Percentiles rank a stretch among this genome's conserved stretches.
Conservation (phyloP, 202 grass and related monocot species). For the Digitaria exilis region DNA sequence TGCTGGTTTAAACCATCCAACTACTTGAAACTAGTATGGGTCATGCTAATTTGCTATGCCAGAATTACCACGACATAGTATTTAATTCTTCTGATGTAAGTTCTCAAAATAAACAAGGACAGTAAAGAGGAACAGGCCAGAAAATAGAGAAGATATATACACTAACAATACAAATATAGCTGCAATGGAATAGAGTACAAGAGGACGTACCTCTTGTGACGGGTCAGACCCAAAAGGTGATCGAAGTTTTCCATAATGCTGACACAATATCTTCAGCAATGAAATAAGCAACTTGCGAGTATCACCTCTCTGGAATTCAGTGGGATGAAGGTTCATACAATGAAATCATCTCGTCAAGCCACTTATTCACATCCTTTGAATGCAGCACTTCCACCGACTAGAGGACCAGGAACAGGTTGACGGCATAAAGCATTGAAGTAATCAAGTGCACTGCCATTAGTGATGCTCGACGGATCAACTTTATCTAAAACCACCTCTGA, state of each 20-base stretch:
- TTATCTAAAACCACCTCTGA: slow-evolving; percentile 72
- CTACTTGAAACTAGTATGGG: neutral
- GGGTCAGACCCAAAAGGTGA: slow-evolving; percentile 95
- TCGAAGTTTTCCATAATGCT: slow-evolving; percentile 94
- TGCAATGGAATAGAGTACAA: slow-evolving; percentile 32
- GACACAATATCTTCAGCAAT: slow-evolving; percentile 90
- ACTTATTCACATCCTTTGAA: slow-evolving; percentile 95
- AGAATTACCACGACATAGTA: slow-evolving; percentile 22
- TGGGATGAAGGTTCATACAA: slow-evolving; percentile 53
- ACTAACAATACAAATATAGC: slow-evolving; percentile 21
- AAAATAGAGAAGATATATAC: neutral
- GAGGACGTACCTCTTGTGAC: slow-evolving; percentile 66
- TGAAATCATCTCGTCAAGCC: slow-evolving; percentile 87
- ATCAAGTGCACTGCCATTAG: slow-evolving; percentile 52
- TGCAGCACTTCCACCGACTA: slow-evolving; percentile 84
- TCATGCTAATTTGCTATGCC: neutral
- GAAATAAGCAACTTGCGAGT: slow-evolving; percentile 78
- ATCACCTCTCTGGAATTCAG: slow-evolving; percentile 68
- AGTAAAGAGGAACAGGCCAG: neutral
- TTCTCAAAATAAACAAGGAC: neutral
- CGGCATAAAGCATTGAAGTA: slow-evolving; percentile 79
- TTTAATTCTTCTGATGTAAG: slow-evolving; percentile 13
- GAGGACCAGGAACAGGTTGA: slow-evolving; percentile 83
- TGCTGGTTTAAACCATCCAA: slow-evolving; percentile 9
- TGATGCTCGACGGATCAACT: slow-evolving; percentile 54